Percentiles rank a stretch among this genome's conserved stretches.
These are phyloP conservation scores for Rusavskia elegans DNA, from an alignment of 495 filamentous ascomycete genomes.

Conservation along the genomic window DNA sequence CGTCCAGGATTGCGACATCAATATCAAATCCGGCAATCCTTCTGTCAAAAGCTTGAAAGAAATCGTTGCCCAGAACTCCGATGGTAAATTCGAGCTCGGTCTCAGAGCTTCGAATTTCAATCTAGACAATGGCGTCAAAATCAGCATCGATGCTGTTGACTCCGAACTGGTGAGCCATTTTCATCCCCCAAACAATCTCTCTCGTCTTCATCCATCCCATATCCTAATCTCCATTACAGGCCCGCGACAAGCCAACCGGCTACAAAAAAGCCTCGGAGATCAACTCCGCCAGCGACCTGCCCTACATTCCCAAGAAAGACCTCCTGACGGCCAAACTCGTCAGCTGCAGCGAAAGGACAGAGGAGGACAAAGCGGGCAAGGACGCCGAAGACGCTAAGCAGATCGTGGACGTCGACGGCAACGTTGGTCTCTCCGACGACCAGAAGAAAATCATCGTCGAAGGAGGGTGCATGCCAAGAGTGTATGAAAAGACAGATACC, in stretches of 20 bases:
- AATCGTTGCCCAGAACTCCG: not conserved
- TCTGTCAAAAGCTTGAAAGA: no score
- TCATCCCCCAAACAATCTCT: not conserved
- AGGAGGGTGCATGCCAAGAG: no score
- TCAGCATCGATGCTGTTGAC: not conserved
- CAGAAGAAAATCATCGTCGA: no score
- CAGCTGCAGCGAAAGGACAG: not conserved
- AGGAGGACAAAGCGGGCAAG: not conserved
- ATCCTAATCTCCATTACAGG: not conserved
- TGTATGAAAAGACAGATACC: no score
- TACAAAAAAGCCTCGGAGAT: not conserved
- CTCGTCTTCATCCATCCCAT: not conserved
- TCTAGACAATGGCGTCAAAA: not conserved
- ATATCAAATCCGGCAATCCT: not conserved
- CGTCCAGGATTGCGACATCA: not conserved
- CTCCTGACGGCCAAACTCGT: not conserved
- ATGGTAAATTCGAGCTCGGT: not conserved
- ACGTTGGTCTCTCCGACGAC: no score
- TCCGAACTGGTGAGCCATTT: not conserved
- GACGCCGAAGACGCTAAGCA: not conserved
- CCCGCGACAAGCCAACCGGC: not conserved
- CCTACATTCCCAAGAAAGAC: not conserved
- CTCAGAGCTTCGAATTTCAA: not conserved
- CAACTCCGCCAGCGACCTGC: not conserved
- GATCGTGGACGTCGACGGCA: no score